Percentiles rank a stretch among this genome's conserved stretches.
phyloP scores from a whole-genome alignment of 495 filamentous ascomycete genomes.

The Thermothielavioides terrestris region DNA sequence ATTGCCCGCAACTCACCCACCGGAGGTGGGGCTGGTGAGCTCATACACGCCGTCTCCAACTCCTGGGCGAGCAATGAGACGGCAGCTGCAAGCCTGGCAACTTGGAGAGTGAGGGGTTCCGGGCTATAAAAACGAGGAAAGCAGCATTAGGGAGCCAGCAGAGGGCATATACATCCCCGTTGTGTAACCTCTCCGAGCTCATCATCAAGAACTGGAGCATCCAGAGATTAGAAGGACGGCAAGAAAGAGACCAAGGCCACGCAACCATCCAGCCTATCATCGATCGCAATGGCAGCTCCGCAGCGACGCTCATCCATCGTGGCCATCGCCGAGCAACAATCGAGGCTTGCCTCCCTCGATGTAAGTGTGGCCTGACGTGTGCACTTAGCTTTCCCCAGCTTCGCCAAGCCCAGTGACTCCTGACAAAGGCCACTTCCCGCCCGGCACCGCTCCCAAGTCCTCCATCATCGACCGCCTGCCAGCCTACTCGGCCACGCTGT shows the following conservation, averaged over 20 bases:
- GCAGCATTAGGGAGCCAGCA: not conserved
- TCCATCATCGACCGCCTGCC: slow-evolving; percentile 49
- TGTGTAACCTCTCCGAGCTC: too few relatives aligned
- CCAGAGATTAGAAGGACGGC: not conserved
- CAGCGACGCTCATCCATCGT: not conserved
- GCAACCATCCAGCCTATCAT: not conserved
- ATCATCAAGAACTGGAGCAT: too few relatives aligned
- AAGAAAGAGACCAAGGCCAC: not conserved
- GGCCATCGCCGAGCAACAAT: slow-evolving; percentile 18
- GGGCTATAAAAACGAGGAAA: not conserved
- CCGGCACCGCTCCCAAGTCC: too few relatives aligned
- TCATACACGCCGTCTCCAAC: slow-evolving; percentile 4
- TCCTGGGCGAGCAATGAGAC: too few relatives aligned
- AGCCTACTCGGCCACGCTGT: slow-evolving; percentile 62
- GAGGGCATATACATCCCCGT: not conserved
- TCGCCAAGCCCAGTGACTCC: too few relatives aligned
- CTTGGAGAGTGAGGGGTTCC: not conserved
- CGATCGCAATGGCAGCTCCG: not conserved
- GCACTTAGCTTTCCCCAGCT: too few relatives aligned
- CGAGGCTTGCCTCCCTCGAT: slow-evolving; percentile 27
- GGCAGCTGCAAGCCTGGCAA: too few relatives aligned
- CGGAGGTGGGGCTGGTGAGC: slow-evolving; percentile 2
- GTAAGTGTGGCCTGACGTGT: too few relatives aligned
- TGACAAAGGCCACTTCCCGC: too few relatives aligned
- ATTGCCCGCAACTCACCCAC: slow-evolving; percentile 1